Conservation (phyloP, 805 yeast species). For the Lachancea meyersii region DNA sequence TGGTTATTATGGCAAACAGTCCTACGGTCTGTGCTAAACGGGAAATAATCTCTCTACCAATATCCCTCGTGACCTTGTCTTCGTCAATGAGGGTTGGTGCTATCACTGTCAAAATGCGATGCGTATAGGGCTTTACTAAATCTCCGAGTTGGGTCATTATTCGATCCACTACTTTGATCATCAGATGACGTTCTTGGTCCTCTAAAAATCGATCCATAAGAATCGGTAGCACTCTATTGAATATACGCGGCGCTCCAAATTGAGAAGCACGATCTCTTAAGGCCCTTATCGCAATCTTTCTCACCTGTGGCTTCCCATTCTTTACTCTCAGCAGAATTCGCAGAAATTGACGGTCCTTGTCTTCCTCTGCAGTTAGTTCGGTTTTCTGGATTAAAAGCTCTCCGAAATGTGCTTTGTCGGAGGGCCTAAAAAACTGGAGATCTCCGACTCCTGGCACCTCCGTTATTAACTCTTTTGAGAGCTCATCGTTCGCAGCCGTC, state of each 20-base stretch:
- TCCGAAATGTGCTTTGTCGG: slow-evolving; percentile 68
- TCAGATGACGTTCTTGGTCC: slow-evolving; percentile 75
- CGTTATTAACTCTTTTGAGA: slow-evolving; percentile 38
- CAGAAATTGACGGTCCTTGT: slow-evolving; percentile 55
- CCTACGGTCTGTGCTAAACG: slow-evolving; percentile 79
- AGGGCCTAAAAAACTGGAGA: slow-evolving; percentile 60
- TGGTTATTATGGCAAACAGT: slow-evolving; percentile 67
- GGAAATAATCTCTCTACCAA: slow-evolving; percentile 73
- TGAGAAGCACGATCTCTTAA: slow-evolving; percentile 56
- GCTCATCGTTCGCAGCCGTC: slow-evolving; percentile 23
- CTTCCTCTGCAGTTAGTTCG: slow-evolving; percentile 44
- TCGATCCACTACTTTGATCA: slow-evolving; percentile 71
- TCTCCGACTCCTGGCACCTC: slow-evolving; percentile 63
- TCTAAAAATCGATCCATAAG: slow-evolving; percentile 65
- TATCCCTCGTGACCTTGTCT: slow-evolving; percentile 64
- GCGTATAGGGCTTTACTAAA: slow-evolving; percentile 63
- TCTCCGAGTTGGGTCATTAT: slow-evolving; percentile 61
- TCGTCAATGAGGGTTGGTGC: slow-evolving; percentile 79
- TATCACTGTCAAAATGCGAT: slow-evolving; percentile 62
- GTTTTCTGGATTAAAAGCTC: slow-evolving; percentile 40
- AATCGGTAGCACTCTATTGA: slow-evolving; percentile 69
- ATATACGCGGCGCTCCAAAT: slow-evolving; percentile 65
- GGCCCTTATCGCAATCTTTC: slow-evolving; percentile 65
- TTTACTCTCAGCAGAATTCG: slow-evolving; percentile 61
- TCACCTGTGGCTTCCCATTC: slow-evolving; percentile 63